Evolutionary conservation across 345 rosid genomes (phyloP).

Genomic region (Murraya paniculata): DNA sequence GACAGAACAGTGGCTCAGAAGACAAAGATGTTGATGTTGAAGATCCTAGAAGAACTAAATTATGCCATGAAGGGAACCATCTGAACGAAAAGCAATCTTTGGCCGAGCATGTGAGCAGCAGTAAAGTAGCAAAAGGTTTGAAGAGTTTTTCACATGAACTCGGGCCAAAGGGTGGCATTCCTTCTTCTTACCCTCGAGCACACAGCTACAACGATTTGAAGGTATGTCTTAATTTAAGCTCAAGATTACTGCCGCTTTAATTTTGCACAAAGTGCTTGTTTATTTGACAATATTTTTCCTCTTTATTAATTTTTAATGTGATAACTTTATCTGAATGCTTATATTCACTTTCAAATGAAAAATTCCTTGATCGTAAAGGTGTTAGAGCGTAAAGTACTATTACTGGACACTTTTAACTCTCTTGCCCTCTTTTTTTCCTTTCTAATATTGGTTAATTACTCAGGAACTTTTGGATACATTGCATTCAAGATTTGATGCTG

Average conservation of each 20-base stretch:
- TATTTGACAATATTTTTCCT: neutral
- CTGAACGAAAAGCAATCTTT: conserved; percentile 27
- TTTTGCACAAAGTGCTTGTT: neutral
- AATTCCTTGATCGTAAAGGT: neutral
- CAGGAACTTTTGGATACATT: conserved; percentile 72
- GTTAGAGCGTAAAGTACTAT: neutral
- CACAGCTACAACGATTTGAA: conserved; percentile 69
- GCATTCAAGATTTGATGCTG: conserved; percentile 69
- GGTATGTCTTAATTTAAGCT: conserved; percentile 28
- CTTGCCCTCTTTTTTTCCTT: neutral
- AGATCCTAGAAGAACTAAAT: conserved; percentile 30
- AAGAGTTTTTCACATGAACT: conserved; percentile 82
- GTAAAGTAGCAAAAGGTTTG: conserved; percentile 45
- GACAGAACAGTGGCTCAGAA: conserved; percentile 40
- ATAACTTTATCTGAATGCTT: neutral
- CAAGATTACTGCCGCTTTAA: neutral
- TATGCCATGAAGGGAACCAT: conserved; percentile 17
- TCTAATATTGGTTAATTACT: neutral
- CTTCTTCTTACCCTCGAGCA: conserved; percentile 47
- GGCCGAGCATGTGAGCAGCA: conserved; percentile 23
- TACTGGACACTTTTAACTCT: neutral
- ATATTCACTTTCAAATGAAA: neutral
- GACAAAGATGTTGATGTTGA: conserved; percentile 28
- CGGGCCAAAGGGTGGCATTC: conserved; percentile 67
- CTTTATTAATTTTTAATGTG: neutral